Percentiles rank a stretch among this genome's conserved stretches.
These are phyloP conservation scores for Hygrocybe coccinea DNA, from an alignment of 768 basidiomycete species.

Conservation along the genomic window DNA sequence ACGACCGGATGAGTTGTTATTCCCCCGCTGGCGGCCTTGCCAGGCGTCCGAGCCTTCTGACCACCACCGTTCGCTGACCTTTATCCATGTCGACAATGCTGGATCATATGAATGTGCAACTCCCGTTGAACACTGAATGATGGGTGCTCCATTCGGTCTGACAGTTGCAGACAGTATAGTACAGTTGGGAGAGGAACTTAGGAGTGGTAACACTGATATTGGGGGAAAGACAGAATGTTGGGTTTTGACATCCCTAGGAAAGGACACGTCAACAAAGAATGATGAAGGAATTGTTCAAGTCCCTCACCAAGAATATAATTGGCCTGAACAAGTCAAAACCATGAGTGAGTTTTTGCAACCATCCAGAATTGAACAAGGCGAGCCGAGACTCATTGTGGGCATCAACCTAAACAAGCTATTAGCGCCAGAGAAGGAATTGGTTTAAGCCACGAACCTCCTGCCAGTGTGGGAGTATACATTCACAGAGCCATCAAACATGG, in stretches of 20 bases:
- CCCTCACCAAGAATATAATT: constrained; percentile 70
- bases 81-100: constrained; percentile 61
- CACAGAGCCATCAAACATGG: constrained; percentile 74
- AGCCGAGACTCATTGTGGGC: constrained; percentile 69
- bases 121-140: constrained; percentile 76
- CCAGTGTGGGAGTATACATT: constrained; percentile 82
- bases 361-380: constrained; percentile 65
- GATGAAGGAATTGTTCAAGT: neutral
- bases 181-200: constrained; percentile 33
- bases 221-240: constrained; percentile 62
- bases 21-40: constrained; percentile 62
- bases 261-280: constrained; percentile 1
- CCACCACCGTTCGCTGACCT: constrained; percentile 82
- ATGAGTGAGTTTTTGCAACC: constrained; percentile 61
- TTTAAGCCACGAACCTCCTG: constrained; percentile 53
- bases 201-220: constrained; percentile 54
- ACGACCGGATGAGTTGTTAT: constrained; percentile 36
- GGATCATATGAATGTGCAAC: constrained; percentile 75
- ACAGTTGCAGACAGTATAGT: constrained; percentile 61
- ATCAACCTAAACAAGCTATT: constrained; percentile 52
- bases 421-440: constrained; percentile 2
- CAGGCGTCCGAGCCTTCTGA: constrained; percentile 76
- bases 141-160: constrained; percentile 73
- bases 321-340: constrained; percentile 66
- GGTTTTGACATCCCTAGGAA: constrained; percentile 68